Evolutionary conservation across 2,329 filamentous ascomycete genomes (phyloP), one percentile per base, ranked within the genome.

Genomic region (Cytospora paraplurivora): DNA sequence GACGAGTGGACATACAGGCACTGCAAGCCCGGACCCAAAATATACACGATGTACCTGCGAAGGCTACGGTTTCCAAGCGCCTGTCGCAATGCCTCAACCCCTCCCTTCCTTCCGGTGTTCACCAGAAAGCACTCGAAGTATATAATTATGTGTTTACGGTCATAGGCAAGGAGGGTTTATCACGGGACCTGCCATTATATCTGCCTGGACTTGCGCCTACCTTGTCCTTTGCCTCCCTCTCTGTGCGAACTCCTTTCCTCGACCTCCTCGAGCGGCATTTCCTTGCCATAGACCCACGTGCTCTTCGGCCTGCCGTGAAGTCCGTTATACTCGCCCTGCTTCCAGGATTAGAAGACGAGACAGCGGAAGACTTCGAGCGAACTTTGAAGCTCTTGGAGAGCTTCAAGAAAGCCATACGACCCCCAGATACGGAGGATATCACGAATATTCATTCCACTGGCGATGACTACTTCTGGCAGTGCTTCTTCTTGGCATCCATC

Each of bases 401-500:
- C 62, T 87, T 98, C 73, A 92, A 93, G 71, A 77, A 83, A 64
- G 83, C 85, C 55, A 85, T 93, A 70, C 82, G 88, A 63, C 78
- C 87, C 34, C 69, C 76, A 10, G 76, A 77, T 33, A 82, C 82
- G 65, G 78, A 83, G 67, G 78, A 76, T 60, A 81, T 81, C 67
- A 85, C 77, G 37, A 76, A 74, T 62, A 81, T 76, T 44, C 85
- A 85, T 74, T 85, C 79, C 53, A 82, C 82, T 10, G 87, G 88
- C 11, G 91, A 93, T 68, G 91, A 91, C 68, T 97, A 95, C 75
- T 99, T 98, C 75, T 99, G 95, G 95, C 95, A 99, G 77, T 97
- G 93, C 74, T 90, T 99, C 72, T 98, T 99, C 71, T 80, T 99
- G 19, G 92, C 94, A 11, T 90, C 92, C 19, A 95, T 99, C 65